These are phyloP conservation scores for Starmerella geochares DNA, from an alignment of 805 yeast genomes.

Conservation along the genomic window DNA sequence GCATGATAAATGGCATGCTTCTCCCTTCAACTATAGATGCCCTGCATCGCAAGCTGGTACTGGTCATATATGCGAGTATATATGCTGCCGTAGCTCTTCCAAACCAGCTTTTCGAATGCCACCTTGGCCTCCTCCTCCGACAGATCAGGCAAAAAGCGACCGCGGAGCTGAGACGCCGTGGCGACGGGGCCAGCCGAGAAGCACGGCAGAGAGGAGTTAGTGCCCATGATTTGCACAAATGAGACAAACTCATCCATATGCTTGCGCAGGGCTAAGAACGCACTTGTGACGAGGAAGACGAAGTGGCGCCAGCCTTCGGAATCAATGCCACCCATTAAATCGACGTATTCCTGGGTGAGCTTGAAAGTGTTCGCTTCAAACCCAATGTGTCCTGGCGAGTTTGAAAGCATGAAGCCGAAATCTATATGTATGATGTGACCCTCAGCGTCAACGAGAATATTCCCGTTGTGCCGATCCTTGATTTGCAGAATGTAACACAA, in stretches of 20 bases:
- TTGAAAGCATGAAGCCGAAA: slow-evolving; percentile 84
- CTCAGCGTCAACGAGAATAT: slow-evolving; percentile 87
- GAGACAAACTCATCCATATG: slow-evolving; percentile 64
- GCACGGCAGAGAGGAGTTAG: slow-evolving; percentile 82
- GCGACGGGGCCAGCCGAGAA: slow-evolving; percentile 70
- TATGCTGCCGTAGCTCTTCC: slow-evolving; percentile 73
- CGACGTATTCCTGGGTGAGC: slow-evolving; percentile 79
- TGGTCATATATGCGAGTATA: slow-evolving; percentile 92
- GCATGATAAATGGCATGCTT: no score
- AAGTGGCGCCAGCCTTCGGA: slow-evolving; percentile 53
- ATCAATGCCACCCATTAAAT: slow-evolving; percentile 69
- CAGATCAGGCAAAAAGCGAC: slow-evolving; percentile 70
- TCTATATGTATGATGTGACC: slow-evolving; percentile 90
- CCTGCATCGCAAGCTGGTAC: slow-evolving; percentile 88
- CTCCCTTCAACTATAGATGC: slow-evolving; percentile 48
- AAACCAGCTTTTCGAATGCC: slow-evolving; percentile 73
- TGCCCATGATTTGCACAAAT: slow-evolving; percentile 89
- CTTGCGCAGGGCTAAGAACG: slow-evolving; percentile 64
- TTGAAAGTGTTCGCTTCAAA: slow-evolving; percentile 98
- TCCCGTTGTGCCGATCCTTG: slow-evolving; percentile 97
- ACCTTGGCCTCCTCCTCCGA: slow-evolving; percentile 60
- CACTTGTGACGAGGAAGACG: slow-evolving; percentile 52
- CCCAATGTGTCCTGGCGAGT: slow-evolving; percentile 86
- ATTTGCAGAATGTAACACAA: slow-evolving; percentile 84
- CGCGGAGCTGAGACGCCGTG: slow-evolving; percentile 67